Base-by-base conservation (phyloP, 345 rosid genomes). In the Camelina laxa region DNA sequence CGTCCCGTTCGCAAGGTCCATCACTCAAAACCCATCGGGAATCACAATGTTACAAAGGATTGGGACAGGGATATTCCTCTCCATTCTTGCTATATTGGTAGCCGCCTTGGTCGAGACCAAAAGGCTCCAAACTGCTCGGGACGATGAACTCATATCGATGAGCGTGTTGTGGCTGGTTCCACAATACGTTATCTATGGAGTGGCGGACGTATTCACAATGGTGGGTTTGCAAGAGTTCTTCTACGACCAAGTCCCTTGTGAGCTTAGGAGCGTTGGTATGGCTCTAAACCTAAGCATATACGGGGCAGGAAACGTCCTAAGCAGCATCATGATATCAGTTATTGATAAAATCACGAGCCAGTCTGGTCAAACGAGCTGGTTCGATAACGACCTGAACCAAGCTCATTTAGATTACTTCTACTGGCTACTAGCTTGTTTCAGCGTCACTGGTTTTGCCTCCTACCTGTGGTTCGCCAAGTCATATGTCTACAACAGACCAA, bases 151-250 rank as follows among this genome's bases (percentile, higher is more conserved):
- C 10, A 51, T 70, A 36, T 70, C 55, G 1, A 73, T 73, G 77
- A 78, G 84, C 5, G 80, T 79, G 7, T 81, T 75, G 76, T 83
- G 86, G 84, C 55, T 83, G 49, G 63, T 73, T 71, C 84, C 84
- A 11, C 81, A 78, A 9, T 79, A 80, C 14, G 7, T 79, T 2
- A 2, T 83, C 2, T 58, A 1, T 16, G 84, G 82, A 7, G 41
- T 79, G 44, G 22, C 82, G 0, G 59, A 81, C 5, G 86, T 66
- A 16, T 86, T 88, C 63, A 77, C 89, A 19, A 51, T 76, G 53
- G 82, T 83, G 45, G 92, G 89, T 60, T 67, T 85, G 33, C 88
- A 85, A 51, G 92, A 85, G 63, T 85, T 85, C 56, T 85, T 87
- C 81, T 87, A 86, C 15, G 86, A 81, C 70, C 89, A 88, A 67